Evolutionary conservation across 352 stramenopile species (phyloP).

Genomic region (Pythium periplocum): DNA sequence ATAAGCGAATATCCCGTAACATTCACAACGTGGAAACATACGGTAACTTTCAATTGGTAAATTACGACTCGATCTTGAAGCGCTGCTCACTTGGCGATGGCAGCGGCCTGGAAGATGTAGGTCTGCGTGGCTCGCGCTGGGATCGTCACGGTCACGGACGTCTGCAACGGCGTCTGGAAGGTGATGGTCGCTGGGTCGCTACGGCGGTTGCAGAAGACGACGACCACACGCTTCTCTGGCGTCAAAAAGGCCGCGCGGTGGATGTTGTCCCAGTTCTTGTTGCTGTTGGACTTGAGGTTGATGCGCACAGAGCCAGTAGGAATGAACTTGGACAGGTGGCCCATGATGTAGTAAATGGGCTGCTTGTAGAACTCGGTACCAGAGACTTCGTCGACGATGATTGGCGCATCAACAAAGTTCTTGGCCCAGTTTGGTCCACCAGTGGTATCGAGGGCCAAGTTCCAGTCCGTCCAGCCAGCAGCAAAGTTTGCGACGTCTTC

Average conservation of each 20-base stretch:
- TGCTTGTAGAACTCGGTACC: constrained; percentile 67
- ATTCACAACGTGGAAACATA: too few species aligned
- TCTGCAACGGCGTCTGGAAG: constrained; percentile 20
- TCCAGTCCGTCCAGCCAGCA: constrained; percentile 81
- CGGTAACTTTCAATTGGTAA: too few species aligned
- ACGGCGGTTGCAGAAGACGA: neutral
- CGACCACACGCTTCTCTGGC: neutral
- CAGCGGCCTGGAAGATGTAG: neutral
- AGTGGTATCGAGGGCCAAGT: constrained; percentile 58
- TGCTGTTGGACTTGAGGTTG: neutral
- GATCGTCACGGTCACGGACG: constrained; percentile 26
- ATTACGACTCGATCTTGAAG: too few species aligned
- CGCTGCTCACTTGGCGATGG: too few species aligned
- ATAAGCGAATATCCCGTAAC: too few species aligned
- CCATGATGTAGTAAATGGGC: constrained; percentile 72
- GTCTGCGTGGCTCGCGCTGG: constrained; percentile 15
- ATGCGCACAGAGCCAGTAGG: constrained; percentile 32
- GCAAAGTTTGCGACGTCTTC: constrained; percentile 68
- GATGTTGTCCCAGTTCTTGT: neutral
- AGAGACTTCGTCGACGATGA: constrained; percentile 48
- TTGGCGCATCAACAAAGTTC: constrained; percentile 59
- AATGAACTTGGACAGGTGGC: constrained; percentile 69
- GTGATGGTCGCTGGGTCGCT: neutral
- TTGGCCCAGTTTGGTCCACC: constrained; percentile 61
- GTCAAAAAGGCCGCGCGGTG: neutral